Evolutionary conservation across 495 filamentous ascomycete species (phyloP), one percentile per base, ranked within the genome.

Genomic region (Massariosphaeria phaeospora): DNA sequence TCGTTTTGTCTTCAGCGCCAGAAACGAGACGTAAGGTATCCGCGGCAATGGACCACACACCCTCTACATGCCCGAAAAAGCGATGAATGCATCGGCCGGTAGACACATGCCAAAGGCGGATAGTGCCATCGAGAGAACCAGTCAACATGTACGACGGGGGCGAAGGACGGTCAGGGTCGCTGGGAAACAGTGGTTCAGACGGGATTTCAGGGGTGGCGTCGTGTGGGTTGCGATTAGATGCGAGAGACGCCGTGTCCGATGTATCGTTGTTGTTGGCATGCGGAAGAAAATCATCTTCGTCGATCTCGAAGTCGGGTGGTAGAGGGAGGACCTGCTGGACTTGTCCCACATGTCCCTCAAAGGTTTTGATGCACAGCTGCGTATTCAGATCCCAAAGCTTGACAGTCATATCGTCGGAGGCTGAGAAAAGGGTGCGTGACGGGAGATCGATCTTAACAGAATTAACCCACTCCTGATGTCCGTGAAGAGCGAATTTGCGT

Each of bases 31-130:
- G 82, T 29, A 99, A 74, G 0, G 86, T 89, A 67, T 99, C 94
- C 1, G 88, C 94, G 1, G 88, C 91, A 4, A 99, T 77, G 9
- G 87, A 85, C 93, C 93, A 99, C 20, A 99, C 84, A 21, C 93
- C 93, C 67, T 97, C 93, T 20, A 99, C 74, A 59, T 99, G 93
- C 0, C 93, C 93, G 55, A 97, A 99, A 71, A 95, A 91, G 3
- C 89, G 96, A 46, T 87, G 87, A 9, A 95, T 72, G 64, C 88
- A 95, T 57, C 77, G 75, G 39, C 86, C 90, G 5, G 83, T 89
- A 35, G 79, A 79, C 8, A 89, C 84, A 67, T 97, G 88, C 93
- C 93, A 99, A 25, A 97, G 77, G 11, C 93, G 85, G 55, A 99
- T 88, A 6, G 89, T 96, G 34, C 80, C 82, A 66, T 99, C 93